A percentile compares a stretch with the other conserved stretches of the same genome.
These are phyloP conservation scores for Ceriops decandra DNA, from an alignment of 345 rosid genomes.

Conservation along the genomic window DNA sequence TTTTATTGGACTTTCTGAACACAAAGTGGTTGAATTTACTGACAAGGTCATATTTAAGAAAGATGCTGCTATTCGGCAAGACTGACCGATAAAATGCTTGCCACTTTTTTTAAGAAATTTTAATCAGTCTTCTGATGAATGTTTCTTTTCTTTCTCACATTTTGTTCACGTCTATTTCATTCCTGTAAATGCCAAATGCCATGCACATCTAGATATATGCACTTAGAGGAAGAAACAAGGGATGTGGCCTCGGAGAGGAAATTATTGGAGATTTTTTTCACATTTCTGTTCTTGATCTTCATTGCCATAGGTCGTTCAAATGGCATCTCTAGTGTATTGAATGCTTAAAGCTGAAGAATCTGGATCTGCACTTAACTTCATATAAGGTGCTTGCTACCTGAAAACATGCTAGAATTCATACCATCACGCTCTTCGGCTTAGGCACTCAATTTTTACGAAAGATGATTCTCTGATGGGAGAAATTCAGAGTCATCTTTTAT, in stretches of 20 bases:
- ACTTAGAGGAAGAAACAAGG: too few species aligned
- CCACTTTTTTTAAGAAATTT: background rate
- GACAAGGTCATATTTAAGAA: constrained; percentile 78
- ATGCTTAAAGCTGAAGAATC: constrained; percentile 89
- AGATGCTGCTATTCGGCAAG: constrained; percentile 98
- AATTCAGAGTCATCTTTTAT: background rate
- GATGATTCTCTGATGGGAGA: constrained; percentile 9
- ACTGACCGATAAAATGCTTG: constrained; percentile 64
- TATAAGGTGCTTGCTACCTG: constrained; percentile 94
- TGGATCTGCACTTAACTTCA: constrained; percentile 85
- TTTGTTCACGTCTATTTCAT: background rate
- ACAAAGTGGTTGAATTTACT: constrained; percentile 60
- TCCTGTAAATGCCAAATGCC: background rate
- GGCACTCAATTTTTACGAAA: constrained; percentile 36
- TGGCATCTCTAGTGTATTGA: constrained; percentile 98
- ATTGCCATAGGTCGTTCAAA: constrained; percentile 76
- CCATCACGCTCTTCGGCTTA: constrained; percentile 87
- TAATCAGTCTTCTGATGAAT: background rate
- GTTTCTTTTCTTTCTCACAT: background rate
- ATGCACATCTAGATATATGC: background rate
- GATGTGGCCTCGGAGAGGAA: background rate
- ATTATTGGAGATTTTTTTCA: background rate
- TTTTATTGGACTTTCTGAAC: constrained; percentile 80
- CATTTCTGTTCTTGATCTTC: constrained; percentile 23
- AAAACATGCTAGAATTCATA: constrained; percentile 91